These are phyloP conservation scores for Litsea cubeba DNA, from an alignment of 164 flowering plant species.

Conservation along the genomic window DNA sequence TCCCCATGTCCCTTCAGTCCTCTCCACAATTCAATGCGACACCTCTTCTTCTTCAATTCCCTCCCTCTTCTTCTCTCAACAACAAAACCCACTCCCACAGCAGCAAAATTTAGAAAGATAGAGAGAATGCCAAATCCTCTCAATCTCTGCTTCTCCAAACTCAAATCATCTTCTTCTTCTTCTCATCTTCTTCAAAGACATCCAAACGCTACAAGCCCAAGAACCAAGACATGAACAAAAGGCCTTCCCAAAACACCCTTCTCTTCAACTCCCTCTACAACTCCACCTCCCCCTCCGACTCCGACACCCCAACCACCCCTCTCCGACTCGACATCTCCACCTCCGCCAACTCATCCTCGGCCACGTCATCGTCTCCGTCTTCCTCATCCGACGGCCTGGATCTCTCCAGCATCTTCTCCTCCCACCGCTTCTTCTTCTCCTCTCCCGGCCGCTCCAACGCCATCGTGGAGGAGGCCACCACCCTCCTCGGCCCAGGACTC, in stretches of 20 bases:
- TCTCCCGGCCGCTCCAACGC: conserved; percentile 81
- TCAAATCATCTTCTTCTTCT: conserved; percentile 10
- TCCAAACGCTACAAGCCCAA: not conserved
- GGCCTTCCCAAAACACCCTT: conserved; percentile 8
- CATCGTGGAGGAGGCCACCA: conserved; percentile 23
- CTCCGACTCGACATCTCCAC: conserved; percentile 17
- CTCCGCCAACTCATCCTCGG: conserved; percentile 14
- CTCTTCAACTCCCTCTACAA: conserved; percentile 46
- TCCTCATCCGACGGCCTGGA: conserved; percentile 31
- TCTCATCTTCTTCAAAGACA: not conserved
- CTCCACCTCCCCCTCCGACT: conserved; percentile 13
- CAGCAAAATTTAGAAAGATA: not conserved
- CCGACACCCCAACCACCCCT: not conserved
- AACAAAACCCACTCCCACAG: not conserved
- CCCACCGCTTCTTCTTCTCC: conserved; percentile 83
- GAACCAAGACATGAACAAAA: not conserved
- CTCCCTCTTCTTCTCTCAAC: conserved; percentile 4
- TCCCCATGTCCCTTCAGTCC: not conserved
- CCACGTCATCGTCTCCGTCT: conserved; percentile 13
- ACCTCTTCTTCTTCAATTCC: not conserved
- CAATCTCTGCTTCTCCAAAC: conserved; percentile 46
- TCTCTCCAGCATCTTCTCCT: conserved; percentile 52
- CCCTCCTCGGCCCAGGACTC: conserved; percentile 25
- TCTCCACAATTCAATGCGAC: not conserved
- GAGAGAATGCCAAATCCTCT: conserved; percentile 34